These are phyloP conservation scores for Peterozyma xylosa DNA, from an alignment of 805 yeast species.

Conservation along the genomic window DNA sequence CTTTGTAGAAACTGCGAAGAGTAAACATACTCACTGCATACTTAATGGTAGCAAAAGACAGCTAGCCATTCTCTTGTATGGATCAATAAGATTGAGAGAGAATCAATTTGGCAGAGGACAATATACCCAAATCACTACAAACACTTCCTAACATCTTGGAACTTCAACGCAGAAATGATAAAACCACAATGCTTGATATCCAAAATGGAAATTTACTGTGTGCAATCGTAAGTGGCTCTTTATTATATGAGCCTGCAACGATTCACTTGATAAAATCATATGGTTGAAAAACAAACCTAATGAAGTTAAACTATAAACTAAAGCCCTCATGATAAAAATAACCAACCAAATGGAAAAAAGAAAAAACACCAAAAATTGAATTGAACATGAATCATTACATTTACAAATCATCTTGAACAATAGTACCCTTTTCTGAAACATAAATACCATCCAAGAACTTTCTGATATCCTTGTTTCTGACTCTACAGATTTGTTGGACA, in stretches of 20 bases:
- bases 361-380: not conserved
- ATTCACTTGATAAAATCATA: slow-evolving; percentile 6
- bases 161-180: no score
- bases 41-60: no score
- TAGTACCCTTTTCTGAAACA: slow-evolving; percentile 91
- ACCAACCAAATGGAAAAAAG: not conserved
- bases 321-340: not conserved
- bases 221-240: slow-evolving; percentile 12
- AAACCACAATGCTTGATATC: no score
- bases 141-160: no score
- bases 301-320: not conserved
- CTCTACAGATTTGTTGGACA: slow-evolving; percentile 96
- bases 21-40: no score
- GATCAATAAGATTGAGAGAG: no score
- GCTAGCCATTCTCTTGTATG: no score
- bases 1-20: no score
- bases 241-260: slow-evolving; percentile 11
- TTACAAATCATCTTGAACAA: slow-evolving; percentile 50
- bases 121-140: no score
- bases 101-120: no score
- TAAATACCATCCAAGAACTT: slow-evolving; percentile 99
- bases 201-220: not conserved
- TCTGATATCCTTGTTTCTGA: slow-evolving; percentile 99
- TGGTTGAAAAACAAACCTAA: not conserved
- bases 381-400: slow-evolving; percentile 1